These are phyloP conservation scores for Dacryopinax spathularia DNA, from an alignment of 768 basidiomycete species.

Conservation along the genomic window DNA sequence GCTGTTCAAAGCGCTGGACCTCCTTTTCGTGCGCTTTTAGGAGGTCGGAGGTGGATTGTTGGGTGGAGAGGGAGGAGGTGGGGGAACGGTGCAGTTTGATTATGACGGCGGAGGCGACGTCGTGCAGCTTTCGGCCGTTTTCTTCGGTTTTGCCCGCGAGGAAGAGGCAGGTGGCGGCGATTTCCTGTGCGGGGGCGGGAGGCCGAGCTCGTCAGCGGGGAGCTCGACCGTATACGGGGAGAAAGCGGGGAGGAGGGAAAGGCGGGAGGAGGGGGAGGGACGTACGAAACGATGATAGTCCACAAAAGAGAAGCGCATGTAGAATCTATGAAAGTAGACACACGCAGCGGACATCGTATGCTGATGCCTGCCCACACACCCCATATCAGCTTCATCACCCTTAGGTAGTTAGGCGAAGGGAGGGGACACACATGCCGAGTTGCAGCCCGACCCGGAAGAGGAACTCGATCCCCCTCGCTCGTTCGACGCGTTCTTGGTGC, in stretches of 20 bases:
- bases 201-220: constrained; percentile 4
- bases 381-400: constrained; percentile 1
- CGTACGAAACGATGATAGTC: constrained; percentile 63
- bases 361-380: constrained; percentile 40
- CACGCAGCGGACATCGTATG: constrained; percentile 64
- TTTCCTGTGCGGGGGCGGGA: constrained; percentile 37
- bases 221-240: neutral
- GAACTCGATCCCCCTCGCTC: constrained; percentile 72
- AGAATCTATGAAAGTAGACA: constrained; percentile 84
- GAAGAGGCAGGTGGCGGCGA: constrained; percentile 75
- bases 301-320: constrained; percentile 73
- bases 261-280: neutral
- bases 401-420: constrained; percentile 7
- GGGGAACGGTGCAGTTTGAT: constrained; percentile 33
- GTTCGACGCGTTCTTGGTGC: constrained; percentile 59
- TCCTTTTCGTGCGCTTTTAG: constrained; percentile 34
- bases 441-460: constrained; percentile 69
- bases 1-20: constrained; percentile 52
- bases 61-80: constrained; percentile 3
- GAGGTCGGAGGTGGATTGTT: neutral
- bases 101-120: constrained; percentile 61
- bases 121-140: constrained; percentile 72
- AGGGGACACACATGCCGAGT: constrained; percentile 53
- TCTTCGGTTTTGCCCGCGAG: constrained; percentile 87
- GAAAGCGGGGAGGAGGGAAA: neutral